Base-by-base conservation (phyloP, 441 rosid genomes). In the Euphorbia celastroides region DNA sequence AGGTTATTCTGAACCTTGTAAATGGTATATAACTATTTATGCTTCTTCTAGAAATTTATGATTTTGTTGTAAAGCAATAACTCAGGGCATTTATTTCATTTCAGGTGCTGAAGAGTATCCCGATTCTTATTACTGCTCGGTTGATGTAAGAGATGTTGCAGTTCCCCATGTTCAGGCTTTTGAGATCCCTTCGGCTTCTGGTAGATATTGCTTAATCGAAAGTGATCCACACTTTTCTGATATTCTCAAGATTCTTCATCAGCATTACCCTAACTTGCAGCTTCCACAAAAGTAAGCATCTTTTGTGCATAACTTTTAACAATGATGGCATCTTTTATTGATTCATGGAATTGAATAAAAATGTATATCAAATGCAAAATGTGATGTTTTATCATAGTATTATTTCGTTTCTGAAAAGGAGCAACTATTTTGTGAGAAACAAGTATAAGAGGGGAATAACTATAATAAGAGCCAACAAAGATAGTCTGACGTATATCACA, bases 111-210 rank as follows among this genome's bases (percentile, higher is more conserved):
- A 65, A 16, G 74, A 72, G 52, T 82, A 68, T 64, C 76, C 72
- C 10, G 72, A 77, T 57, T 51, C 72, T 9, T 66, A 70, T 25
- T 84, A 44, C 41, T 75, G 73, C 65, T 78, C 76, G 48, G 82
- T 84, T 10, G 86, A 87, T 48, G 88, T 89, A 27, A 82, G 83
- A 77, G 93, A 87, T 79, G 92, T 89, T 0, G 92, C 87, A 0
- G 57, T 70, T 27, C 90, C 88, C 17, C 92, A 86, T 58, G 65
- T 88, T 60, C 80, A 62, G 71, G 92, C 97, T 23, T 75, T 83
- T 66, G 89, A 86, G 78, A 71, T 78, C 67, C 79, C 83, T 60
- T 70, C 69, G 38, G 89, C 94, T 8, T 36, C 68, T 72, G 89
- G 89, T n/a, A n/a, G n/a, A n/a, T n/a, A n/a, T n/a, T n/a, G n/a